These are phyloP conservation scores for Russula olivacea DNA, from an alignment of 768 basidiomycete genomes.

Conservation along the genomic window DNA sequence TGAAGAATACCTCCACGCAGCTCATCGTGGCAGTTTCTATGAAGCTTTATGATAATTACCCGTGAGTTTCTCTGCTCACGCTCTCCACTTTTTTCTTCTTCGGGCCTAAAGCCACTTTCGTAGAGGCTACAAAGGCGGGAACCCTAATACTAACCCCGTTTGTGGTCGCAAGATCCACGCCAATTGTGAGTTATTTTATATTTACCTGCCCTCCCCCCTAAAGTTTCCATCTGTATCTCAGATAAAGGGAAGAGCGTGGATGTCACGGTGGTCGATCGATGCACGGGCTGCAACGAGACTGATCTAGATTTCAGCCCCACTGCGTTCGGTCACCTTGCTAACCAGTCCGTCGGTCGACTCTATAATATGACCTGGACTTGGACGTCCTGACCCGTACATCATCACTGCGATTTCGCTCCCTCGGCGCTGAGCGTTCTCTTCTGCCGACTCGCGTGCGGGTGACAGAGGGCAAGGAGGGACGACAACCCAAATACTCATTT, in stretches of 20 bases:
- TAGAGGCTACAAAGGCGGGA: constrained; percentile 49
- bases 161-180: constrained; percentile 46
- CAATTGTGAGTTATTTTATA: constrained; percentile 40
- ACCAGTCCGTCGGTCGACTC: constrained; percentile 45
- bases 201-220: constrained; percentile 13
- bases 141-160: constrained; percentile 75
- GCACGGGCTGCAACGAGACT: constrained; percentile 44
- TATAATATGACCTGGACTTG: constrained; percentile 46
- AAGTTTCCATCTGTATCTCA: constrained; percentile 27
- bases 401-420: background rate
- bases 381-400: constrained; percentile 25
- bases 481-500: background rate
- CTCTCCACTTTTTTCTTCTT: background rate
- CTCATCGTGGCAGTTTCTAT: constrained; percentile 55
- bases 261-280: constrained; percentile 57
- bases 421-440: constrained; percentile 27
- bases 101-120: background rate
- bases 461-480: constrained; percentile 29
- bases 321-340: constrained; percentile 50
- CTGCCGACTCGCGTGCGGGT: constrained; percentile 27
- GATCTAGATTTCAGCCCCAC: constrained; percentile 60
- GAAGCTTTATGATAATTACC: constrained; percentile 51
- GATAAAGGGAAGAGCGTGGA: constrained; percentile 46
- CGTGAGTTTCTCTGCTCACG: constrained; percentile 37
- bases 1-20: constrained; percentile 46